These are phyloP conservation scores for Verticillium zaregamsianum DNA, from an alignment of 2,329 filamentous ascomycete species.

Conservation along the genomic window DNA sequence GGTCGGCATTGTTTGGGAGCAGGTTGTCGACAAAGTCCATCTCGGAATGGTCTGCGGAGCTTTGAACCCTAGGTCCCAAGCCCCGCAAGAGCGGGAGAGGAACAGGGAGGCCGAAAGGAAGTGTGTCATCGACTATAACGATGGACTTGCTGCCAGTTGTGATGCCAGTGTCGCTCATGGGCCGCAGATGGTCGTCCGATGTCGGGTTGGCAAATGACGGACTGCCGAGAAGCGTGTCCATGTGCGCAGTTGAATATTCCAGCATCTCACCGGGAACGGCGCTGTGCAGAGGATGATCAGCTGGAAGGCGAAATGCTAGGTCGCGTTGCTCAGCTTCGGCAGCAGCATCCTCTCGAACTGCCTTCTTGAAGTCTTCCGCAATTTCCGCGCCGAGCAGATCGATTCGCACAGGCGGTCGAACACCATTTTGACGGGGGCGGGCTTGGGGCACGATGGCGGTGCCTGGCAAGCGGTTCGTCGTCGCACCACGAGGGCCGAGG, in stretches of 20 bases:
- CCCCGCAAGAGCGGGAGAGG: neutral
- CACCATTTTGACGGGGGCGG: conserved; percentile 36
- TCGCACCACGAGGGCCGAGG: conserved; percentile 47
- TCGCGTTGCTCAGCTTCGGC: conserved; percentile 27
- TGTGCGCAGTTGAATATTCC: conserved; percentile 39
- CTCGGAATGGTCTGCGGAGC: neutral
- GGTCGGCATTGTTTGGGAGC: conserved; percentile 43
- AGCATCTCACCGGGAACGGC: conserved; percentile 20
- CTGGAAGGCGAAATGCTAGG: neutral
- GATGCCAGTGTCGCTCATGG: conserved; percentile 52
- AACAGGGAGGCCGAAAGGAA: conserved; percentile 40
- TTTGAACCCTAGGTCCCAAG: neutral
- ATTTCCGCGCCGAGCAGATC: conserved; percentile 79
- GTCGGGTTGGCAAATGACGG: conserved; percentile 29
- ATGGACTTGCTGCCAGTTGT: conserved; percentile 87
- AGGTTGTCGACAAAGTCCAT: conserved; percentile 23
- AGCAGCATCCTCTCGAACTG: conserved; percentile 61
- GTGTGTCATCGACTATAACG: conserved; percentile 73
- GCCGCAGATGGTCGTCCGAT: conserved; percentile 29
- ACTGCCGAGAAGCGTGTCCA: conserved; percentile 28
- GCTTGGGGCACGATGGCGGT: conserved; percentile 58
- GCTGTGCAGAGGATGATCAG: conserved; percentile 5
- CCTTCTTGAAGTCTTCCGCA: conserved; percentile 73
- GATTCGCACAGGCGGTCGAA: conserved; percentile 59
- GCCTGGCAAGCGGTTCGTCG: conserved; percentile 54